A percentile compares a stretch with the other conserved stretches of the same genome.
These are phyloP conservation scores for Pelargonium fulgidum DNA, from an alignment of 441 rosid genomes.

Conservation along the genomic window DNA sequence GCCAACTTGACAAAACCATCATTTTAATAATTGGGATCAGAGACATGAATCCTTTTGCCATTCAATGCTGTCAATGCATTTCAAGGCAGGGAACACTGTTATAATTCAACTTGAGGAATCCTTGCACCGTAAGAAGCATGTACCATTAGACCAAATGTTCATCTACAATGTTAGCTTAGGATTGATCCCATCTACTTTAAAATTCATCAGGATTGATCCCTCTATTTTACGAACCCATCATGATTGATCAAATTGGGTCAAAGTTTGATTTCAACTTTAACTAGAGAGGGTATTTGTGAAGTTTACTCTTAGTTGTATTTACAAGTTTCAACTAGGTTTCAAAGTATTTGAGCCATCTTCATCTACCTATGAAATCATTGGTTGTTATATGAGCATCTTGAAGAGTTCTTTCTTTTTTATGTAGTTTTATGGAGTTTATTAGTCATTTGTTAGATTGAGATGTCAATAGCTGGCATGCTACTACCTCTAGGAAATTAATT, in stretches of 20 bases:
- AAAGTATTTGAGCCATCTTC: background rate
- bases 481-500: too few species aligned
- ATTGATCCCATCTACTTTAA: background rate
- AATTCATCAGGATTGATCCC: background rate
- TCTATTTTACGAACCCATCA: background rate
- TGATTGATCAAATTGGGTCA: background rate
- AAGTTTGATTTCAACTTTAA: too few species aligned
- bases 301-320: too few species aligned
- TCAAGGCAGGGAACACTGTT: constrained; percentile 1
- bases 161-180: constrained; percentile 4
- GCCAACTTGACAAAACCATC: background rate
- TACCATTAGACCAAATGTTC: constrained; percentile 4
- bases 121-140: background rate
- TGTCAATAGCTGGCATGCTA: background rate
- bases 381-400: background rate
- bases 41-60: constrained; percentile 3
- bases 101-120: constrained; percentile 1
- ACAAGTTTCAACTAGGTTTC: background rate
- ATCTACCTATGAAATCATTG: background rate
- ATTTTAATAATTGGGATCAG: background rate
- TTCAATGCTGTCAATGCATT: constrained; percentile 1
- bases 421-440: background rate
- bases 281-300: too few species aligned
- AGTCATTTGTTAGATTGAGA: background rate
- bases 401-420: background rate